These are phyloP conservation scores for Populus ilicifolia DNA, from an alignment of 345 rosid species.

Conservation along the genomic window DNA sequence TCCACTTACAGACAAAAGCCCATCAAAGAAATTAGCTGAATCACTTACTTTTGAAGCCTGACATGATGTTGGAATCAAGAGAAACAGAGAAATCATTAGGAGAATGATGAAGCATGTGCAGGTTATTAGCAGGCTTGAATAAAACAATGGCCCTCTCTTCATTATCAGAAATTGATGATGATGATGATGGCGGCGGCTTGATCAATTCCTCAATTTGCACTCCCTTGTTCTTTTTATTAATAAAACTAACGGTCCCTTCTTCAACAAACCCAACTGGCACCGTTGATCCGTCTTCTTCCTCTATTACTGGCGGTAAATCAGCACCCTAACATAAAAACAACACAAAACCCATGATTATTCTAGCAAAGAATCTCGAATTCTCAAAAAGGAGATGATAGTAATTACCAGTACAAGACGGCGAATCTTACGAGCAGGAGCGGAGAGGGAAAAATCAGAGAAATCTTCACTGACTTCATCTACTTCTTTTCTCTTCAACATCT, in stretches of 20 bases:
- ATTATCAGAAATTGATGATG: slow-evolving; percentile 9
- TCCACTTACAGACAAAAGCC: not conserved
- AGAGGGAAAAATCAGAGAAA: slow-evolving; percentile 71
- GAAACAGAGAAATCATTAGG: slow-evolving; percentile 29
- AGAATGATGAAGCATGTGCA: slow-evolving; percentile 14
- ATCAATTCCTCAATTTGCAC: not conserved
- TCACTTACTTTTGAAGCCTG: slow-evolving; percentile 50
- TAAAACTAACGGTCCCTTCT: not conserved
- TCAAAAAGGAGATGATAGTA: not conserved
- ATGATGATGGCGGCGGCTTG: not conserved
- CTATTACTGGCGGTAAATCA: slow-evolving; percentile 59
- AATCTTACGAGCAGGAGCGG: slow-evolving; percentile 72
- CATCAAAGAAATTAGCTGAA: not conserved
- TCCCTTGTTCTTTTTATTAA: not conserved
- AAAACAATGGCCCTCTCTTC: slow-evolving; percentile 68
- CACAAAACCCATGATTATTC: not conserved
- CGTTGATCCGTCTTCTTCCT: slow-evolving; percentile 43
- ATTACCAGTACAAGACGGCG: slow-evolving; percentile 79
- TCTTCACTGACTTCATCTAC: slow-evolving; percentile 65
- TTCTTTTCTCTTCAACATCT: slow-evolving; percentile 54
- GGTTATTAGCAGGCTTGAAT: slow-evolving; percentile 37
- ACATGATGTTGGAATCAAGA: slow-evolving; percentile 40
- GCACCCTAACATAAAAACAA: slow-evolving; percentile 31
- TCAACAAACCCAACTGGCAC: not conserved
- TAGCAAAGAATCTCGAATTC: not conserved